Evolutionary conservation across 306 rosid species (phyloP).

Genomic region (Bauhinia variegata): DNA sequence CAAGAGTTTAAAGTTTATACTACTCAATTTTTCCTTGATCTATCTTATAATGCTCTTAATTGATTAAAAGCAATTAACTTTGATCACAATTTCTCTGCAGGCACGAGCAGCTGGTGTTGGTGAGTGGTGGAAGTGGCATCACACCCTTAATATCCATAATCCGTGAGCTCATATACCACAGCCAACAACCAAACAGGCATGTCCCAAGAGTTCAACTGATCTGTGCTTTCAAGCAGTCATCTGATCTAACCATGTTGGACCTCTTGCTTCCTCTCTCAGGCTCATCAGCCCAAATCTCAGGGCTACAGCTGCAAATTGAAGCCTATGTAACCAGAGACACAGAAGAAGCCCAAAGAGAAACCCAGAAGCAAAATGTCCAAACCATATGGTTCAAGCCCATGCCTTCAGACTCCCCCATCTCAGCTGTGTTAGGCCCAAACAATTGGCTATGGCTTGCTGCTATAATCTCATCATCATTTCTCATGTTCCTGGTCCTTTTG

Average conservation of each 20-base stretch:
- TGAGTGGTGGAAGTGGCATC: constrained; percentile 73
- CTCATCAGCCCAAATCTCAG: too few relatives aligned
- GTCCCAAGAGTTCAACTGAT: constrained; percentile 47
- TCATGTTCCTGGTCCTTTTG: constrained; percentile 50
- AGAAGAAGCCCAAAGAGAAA: constrained; percentile 33
- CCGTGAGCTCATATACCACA: constrained; percentile 58
- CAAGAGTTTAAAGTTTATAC: too few relatives aligned
- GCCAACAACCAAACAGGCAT: constrained; percentile 37
- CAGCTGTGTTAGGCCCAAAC: constrained; percentile 48
- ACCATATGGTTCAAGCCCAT: constrained; percentile 47
- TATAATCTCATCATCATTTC: constrained; percentile 50
- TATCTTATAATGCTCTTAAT: too few relatives aligned
- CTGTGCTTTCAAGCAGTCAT: constrained; percentile 44
- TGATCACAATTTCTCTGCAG: constrained; percentile 18
- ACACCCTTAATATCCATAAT: constrained; percentile 69
- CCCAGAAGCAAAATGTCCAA: constrained; percentile 33
- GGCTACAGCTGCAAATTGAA: too few relatives aligned
- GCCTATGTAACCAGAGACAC: constrained; percentile 57
- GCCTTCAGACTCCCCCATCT: constrained; percentile 43
- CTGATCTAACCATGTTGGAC: constrained; percentile 52
- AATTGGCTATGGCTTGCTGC: constrained; percentile 56
- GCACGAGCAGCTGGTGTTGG: constrained; percentile 50
- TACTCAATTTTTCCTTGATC: neutral
- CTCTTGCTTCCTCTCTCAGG: constrained; percentile 45
- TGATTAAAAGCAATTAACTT: too few relatives aligned